A percentile compares a stretch with the other conserved stretches of the same genome.
Conservation (phyloP, 306 rosid genomes). For the Sechiopsis laciniata region DNA sequence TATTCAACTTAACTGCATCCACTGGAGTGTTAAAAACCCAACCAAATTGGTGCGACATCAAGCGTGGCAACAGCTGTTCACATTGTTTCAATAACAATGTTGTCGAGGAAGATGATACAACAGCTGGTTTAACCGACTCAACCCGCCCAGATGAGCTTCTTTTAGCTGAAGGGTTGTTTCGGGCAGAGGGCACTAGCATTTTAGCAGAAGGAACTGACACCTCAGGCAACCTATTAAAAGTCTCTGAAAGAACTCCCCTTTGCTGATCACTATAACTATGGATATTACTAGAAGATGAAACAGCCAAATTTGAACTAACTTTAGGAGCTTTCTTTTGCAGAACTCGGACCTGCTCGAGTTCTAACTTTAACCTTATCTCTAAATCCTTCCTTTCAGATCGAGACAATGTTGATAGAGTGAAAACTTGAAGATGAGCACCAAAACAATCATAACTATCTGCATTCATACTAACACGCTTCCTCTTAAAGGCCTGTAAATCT, state of each 20-base stretch:
- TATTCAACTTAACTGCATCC: constrained; percentile 70
- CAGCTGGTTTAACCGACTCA: constrained; percentile 41
- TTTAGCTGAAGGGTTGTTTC: constrained; percentile 49
- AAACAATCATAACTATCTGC: constrained; percentile 43
- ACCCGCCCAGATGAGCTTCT: constrained; percentile 37
- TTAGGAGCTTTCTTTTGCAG: constrained; percentile 54
- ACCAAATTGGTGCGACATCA: constrained; percentile 49
- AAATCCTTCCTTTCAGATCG: constrained; percentile 60
- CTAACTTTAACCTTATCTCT: constrained; percentile 50
- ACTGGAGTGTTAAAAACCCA: constrained; percentile 81
- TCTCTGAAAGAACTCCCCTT: constrained; percentile 46
- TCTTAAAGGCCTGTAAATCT: constrained; percentile 56
- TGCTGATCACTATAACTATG: constrained; percentile 56
- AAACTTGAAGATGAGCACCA: constrained; percentile 50
- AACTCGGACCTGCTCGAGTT: constrained; percentile 64
- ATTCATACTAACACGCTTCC: constrained; percentile 54
- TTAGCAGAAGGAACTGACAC: constrained; percentile 41
- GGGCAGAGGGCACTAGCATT: constrained; percentile 53
- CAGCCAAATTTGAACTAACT: constrained; percentile 32
- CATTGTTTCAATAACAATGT: constrained; percentile 54
- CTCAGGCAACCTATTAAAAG: constrained; percentile 32
- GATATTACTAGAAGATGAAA: constrained; percentile 57
- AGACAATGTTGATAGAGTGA: constrained; percentile 54
- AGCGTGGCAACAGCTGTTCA: constrained; percentile 44
- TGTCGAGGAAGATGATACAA: constrained; percentile 35